Evolutionary conservation across 208 protist species (phyloP).

Genomic region (Leishmania martiniquensis): DNA sequence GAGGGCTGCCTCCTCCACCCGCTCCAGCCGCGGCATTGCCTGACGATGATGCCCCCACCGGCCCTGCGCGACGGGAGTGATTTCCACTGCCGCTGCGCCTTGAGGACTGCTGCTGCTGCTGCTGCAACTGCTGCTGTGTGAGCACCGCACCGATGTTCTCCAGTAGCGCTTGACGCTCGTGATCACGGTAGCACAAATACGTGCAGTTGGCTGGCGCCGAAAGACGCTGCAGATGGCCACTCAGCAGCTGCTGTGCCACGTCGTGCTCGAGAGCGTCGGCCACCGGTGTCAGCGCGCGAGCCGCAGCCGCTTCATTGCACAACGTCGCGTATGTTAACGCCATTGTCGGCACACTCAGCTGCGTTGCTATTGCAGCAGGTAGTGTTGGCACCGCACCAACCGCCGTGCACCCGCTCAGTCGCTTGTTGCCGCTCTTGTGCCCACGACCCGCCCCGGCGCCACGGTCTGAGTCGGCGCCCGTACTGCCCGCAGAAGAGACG

Average conservation of each 20-base stretch:
- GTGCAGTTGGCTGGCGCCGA: constrained; percentile 61
- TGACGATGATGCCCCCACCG: constrained; percentile 5
- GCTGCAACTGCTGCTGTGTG: constrained; percentile 27
- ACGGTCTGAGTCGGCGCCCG: constrained; percentile 1
- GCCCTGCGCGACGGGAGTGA: constrained; percentile 1
- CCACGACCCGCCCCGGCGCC: background rate
- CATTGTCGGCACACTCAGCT: constrained; percentile 46
- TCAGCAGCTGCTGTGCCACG: constrained; percentile 52
- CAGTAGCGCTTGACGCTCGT: constrained; percentile 33
- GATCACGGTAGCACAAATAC: constrained; percentile 80
- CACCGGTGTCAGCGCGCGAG: constrained; percentile 49
- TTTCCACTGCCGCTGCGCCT: constrained; percentile 13
- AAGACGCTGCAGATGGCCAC: constrained; percentile 57
- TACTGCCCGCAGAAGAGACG: background rate
- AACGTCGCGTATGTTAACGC: constrained; percentile 62
- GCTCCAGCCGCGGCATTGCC: background rate
- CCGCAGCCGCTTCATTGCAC: constrained; percentile 44
- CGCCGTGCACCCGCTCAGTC: background rate
- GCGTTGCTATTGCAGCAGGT: constrained; percentile 14
- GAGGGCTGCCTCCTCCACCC: background rate
- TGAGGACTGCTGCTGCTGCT: constrained; percentile 27
- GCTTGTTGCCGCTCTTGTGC: background rate
- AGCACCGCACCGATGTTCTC: constrained; percentile 26
- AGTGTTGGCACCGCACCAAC: background rate
- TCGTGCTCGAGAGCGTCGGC: constrained; percentile 65